phyloP scores from a whole-genome alignment of 2,329 filamentous ascomycete species.

The Aureobasidium sp. region DNA sequence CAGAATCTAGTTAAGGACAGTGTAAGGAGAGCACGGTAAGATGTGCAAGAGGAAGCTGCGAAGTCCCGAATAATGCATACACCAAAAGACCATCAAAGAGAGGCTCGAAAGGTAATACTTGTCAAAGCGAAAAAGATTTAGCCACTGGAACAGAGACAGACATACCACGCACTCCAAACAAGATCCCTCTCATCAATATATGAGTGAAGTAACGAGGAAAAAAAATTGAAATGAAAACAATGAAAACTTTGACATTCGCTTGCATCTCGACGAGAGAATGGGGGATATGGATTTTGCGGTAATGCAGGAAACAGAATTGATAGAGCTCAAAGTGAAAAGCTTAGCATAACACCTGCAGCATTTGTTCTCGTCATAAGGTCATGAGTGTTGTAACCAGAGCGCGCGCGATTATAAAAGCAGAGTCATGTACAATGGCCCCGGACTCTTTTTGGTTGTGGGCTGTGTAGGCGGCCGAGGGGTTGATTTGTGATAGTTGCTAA shows the following conservation, averaged over 20 bases:
- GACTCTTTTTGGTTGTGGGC: background rate
- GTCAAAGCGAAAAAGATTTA: background rate
- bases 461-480: background rate
- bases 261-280: background rate
- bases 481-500: slow-evolving; percentile 1
- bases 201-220: background rate
- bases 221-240: background rate
- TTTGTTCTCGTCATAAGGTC: slow-evolving; percentile 13
- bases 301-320: slow-evolving; percentile 8
- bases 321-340: background rate
- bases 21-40: background rate
- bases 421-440: slow-evolving; percentile 5
- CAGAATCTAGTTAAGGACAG: background rate
- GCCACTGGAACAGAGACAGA: background rate
- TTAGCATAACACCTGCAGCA: background rate
- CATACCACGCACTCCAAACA: background rate
- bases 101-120: background rate
- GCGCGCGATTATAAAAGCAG: background rate
- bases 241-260: slow-evolving; percentile 5
- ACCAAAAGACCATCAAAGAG: background rate
- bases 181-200: background rate
- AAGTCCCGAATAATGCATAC: background rate
- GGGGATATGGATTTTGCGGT: background rate
- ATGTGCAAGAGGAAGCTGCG: background rate
- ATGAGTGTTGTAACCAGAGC: slow-evolving; percentile 8